A percentile compares a stretch with the other conserved stretches of the same genome.
These are phyloP conservation scores for Nemania serpens DNA, from an alignment of 2,329 filamentous ascomycete genomes.

Conservation along the genomic window DNA sequence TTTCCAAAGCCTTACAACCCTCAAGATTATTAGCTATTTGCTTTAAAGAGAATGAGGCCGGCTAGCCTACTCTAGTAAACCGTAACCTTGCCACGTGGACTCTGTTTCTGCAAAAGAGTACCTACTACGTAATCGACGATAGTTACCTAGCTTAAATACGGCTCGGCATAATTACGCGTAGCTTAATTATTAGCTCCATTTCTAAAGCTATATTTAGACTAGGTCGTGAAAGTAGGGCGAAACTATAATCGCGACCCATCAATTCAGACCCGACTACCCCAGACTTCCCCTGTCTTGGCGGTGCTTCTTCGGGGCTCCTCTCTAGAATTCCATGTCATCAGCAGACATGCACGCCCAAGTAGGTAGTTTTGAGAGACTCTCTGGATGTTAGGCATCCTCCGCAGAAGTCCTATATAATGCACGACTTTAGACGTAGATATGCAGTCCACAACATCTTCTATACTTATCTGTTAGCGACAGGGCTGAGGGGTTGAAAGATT, in stretches of 20 bases:
- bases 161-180: no score
- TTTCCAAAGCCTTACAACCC: no score
- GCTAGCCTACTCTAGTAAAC: no score
- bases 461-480: not conserved
- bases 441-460: not conserved
- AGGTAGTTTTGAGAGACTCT: not conserved
- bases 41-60: no score
- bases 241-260: not conserved
- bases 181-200: no score
- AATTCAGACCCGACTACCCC: not conserved
- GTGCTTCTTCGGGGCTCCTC: constrained; percentile 7
- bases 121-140: no score
- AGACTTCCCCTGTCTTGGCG: constrained; percentile 4
- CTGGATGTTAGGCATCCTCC: not conserved
- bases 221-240: no score
- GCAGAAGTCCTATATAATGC: not conserved
- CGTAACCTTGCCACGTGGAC: no score
- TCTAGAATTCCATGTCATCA: not conserved
- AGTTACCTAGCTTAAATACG: no score
- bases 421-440: not conserved
- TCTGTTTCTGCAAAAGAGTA: no score
- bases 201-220: no score
- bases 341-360: not conserved
- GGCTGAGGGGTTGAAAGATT: not conserved
- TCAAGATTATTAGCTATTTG: no score